Evolutionary conservation across 2,329 filamentous ascomycete genomes (phyloP).

Genomic region (Hypoxylon sp.): DNA sequence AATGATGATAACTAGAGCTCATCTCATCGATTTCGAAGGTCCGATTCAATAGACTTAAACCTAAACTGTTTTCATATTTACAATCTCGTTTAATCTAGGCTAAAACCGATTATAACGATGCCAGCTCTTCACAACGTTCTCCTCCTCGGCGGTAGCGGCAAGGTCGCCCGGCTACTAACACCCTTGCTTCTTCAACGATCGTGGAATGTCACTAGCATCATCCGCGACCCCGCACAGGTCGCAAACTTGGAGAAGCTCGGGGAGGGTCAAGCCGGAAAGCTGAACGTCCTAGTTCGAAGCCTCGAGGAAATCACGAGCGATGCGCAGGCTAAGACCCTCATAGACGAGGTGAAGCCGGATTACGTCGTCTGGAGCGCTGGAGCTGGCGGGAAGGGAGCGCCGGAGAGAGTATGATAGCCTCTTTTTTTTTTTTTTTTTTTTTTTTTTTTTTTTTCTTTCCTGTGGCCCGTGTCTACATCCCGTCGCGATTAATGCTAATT

Average conservation of each 20-base stretch:
- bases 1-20: constrained; percentile 2
- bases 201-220: constrained; percentile 84
- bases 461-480: neutral
- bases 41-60: neutral
- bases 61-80: neutral
- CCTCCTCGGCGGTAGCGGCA: constrained; percentile 85
- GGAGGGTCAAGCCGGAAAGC: constrained; percentile 70
- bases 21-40: neutral
- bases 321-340: constrained; percentile 72
- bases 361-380: constrained; percentile 79
- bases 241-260: constrained; percentile 74
- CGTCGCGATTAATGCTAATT: constrained; percentile 11
- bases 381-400: constrained; percentile 71
- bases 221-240: constrained; percentile 79
- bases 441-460: no score
- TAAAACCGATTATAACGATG: constrained; percentile 9
- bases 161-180: constrained; percentile 80
- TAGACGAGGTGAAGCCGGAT: constrained; percentile 73
- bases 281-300: constrained; percentile 78
- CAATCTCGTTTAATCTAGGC: neutral
- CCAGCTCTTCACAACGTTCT: constrained; percentile 67
- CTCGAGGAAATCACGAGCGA: constrained; percentile 78
- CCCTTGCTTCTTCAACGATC: constrained; percentile 80
- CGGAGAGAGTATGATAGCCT: constrained; percentile 60
- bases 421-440: neutral